Evolutionary conservation across 768 basidiomycete species (phyloP), one percentile per base, ranked within the genome.

Genomic region (Calocybe indica): DNA sequence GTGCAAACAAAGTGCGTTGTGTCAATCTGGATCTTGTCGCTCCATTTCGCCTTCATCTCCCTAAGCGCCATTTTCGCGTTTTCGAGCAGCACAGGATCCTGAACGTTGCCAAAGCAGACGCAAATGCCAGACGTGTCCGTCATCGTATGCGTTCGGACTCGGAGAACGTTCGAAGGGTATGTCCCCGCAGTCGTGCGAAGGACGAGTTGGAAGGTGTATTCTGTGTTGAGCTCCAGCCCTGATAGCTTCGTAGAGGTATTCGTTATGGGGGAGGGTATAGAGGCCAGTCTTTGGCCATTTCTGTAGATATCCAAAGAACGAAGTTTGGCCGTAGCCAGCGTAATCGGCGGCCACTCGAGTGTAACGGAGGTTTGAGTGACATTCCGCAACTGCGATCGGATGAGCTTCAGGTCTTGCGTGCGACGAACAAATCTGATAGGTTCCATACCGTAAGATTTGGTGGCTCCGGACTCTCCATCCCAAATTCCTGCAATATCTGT

Each of bases 1-100:
- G 92, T 95, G 61, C 93, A 95, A 37, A 97, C 93, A 55, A 96
- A 99, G 65, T 99, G 95, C 0, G 94, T 97, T 7, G 95, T 98
- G 61, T 99, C 95, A 49, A 98, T 94, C 69, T 94, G 90, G 36
- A 99, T 93, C 58, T 82, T 87, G 54, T 94, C 87, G 58, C 83
- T 89, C 85, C 87, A 93, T 54, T 86, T 86, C 0, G 91, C 95
- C 37, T 76, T 78, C 88, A 98, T 96, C 57, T 88, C 83, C 40
- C 75, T 62, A 45, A 99, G 66, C 6, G 92, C 90, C 47, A 80
- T 62, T 63, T 90, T 91, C 31, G 87, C 83, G 52, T 92, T 83
- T 58, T 89, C 85, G 47, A 95, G 73, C 48, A 94, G 60, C 3
- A 80, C 75, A 0, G 66, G 48, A 54, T 96, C 92, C 50, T 88